phyloP scores from a whole-genome alignment of 495 filamentous ascomycete species.

The Penicillium canariense region DNA sequence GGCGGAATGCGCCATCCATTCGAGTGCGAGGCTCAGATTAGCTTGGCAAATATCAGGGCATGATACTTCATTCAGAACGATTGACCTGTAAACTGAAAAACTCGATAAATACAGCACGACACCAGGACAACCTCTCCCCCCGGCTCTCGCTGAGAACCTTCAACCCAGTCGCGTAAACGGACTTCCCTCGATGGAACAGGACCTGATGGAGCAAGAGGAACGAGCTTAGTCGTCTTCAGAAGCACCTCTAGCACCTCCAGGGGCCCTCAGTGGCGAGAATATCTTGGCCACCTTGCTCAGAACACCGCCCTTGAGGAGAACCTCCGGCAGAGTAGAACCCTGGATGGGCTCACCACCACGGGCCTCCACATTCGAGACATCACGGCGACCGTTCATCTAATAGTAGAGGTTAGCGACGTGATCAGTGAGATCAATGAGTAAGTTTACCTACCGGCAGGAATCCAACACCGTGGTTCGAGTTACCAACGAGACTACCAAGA shows the following conservation, averaged over 20 bases:
- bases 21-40: too few species aligned
- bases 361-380: slow-evolving; percentile 11
- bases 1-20: neutral
- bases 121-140: slow-evolving; percentile 1
- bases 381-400: slow-evolving; percentile 23
- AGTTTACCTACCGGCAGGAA: slow-evolving; percentile 19
- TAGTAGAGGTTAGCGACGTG: slow-evolving; percentile 1
- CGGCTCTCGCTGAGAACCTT: neutral
- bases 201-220: neutral
- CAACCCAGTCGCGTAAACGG: too few species aligned
- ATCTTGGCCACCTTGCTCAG: slow-evolving; percentile 16
- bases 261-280: too few species aligned
- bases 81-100: slow-evolving; percentile 5
- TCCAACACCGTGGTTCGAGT: slow-evolving; percentile 25
- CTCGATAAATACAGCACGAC: slow-evolving; percentile 9
- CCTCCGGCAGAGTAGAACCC: slow-evolving; percentile 22
- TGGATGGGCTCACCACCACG: slow-evolving; percentile 19
- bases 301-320: slow-evolving; percentile 18
- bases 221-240: too few species aligned
- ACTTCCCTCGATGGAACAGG: neutral
- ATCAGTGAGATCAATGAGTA: neutral
- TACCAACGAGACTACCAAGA: slow-evolving; percentile 19
- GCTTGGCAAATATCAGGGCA: too few species aligned
- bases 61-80: neutral
- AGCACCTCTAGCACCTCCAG: neutral